These are phyloP conservation scores for Datisca glomerata DNA, from an alignment of 306 rosid species.

Conservation along the genomic window DNA sequence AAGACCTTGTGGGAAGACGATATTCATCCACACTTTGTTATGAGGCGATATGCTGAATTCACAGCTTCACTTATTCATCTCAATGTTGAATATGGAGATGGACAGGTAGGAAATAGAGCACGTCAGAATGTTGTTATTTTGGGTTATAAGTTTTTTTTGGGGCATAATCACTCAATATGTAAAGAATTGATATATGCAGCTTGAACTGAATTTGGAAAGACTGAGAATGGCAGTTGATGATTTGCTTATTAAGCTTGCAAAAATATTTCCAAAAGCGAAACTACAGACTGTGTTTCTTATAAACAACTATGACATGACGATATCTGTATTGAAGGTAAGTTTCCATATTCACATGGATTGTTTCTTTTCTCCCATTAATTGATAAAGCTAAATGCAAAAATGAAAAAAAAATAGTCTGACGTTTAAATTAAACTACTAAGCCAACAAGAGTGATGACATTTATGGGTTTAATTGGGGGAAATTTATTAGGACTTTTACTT, in stretches of 20 bases:
- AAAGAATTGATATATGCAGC: constrained; percentile 38
- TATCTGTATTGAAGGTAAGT: constrained; percentile 80
- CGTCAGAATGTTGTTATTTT: constrained; percentile 1
- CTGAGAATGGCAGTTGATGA: constrained; percentile 95
- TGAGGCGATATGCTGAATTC: constrained; percentile 97
- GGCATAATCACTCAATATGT: constrained; percentile 1
- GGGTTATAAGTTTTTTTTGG: background rate
- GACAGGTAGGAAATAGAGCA: constrained; percentile 51
- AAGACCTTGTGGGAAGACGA: constrained; percentile 95
- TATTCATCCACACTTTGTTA: constrained; percentile 95
- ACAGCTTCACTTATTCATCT: constrained; percentile 90
- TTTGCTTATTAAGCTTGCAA: constrained; percentile 92
- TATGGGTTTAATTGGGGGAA: no score
- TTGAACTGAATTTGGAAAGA: constrained; percentile 74
- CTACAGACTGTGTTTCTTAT: constrained; percentile 81
- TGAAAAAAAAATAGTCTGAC: no score
- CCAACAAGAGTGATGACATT: no score
- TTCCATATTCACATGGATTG: no score
- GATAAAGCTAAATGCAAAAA: no score
- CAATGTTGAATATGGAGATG: constrained; percentile 84
- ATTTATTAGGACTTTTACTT: no score
- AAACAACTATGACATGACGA: constrained; percentile 95
- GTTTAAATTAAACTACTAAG: no score
- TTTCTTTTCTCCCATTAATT: no score
- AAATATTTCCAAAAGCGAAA: constrained; percentile 63